Conservation (phyloP, 2,329 filamentous ascomycete genomes). For the Colletotrichum tanaceti region DNA sequence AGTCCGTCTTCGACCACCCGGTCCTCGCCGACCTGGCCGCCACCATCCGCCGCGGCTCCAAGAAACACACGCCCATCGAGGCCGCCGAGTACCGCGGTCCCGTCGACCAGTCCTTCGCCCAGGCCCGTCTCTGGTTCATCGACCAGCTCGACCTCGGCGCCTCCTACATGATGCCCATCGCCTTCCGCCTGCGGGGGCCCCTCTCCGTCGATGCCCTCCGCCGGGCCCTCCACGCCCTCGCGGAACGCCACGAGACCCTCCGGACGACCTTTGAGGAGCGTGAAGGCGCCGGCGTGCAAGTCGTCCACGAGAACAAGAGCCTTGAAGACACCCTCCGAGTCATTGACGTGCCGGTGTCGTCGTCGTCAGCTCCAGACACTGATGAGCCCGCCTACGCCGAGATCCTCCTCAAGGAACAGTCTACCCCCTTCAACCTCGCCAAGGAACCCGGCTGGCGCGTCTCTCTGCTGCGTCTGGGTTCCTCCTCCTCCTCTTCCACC, state of each 20-base stretch:
- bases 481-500: no score
- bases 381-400: background rate
- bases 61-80: background rate
- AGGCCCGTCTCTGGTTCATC: slow-evolving; percentile 44
- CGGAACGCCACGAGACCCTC: slow-evolving; percentile 42
- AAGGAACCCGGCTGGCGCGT: slow-evolving; percentile 36
- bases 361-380: background rate
- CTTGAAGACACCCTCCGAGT: background rate
- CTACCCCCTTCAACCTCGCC: slow-evolving; percentile 12
- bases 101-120: slow-evolving; percentile 43
- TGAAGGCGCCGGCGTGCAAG: background rate
- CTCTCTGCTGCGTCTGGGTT: background rate
- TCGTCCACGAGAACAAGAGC: slow-evolving; percentile 24
- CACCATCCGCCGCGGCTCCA: slow-evolving; percentile 9
- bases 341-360: background rate
- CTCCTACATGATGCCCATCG: slow-evolving; percentile 39
- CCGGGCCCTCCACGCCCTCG: slow-evolving; percentile 34
- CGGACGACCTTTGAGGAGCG: slow-evolving; percentile 41
- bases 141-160: slow-evolving; percentile 41
- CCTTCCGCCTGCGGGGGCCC: slow-evolving; percentile 36
- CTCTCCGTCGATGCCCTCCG: slow-evolving; percentile 38
- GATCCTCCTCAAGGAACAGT: background rate
- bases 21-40: slow-evolving; percentile 9
- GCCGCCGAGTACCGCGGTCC: slow-evolving; percentile 27
- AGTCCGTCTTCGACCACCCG: slow-evolving; percentile 31